These are phyloP conservation scores for Houttuynia cordata DNA, from an alignment of 164 flowering plant species.

Conservation along the genomic window DNA sequence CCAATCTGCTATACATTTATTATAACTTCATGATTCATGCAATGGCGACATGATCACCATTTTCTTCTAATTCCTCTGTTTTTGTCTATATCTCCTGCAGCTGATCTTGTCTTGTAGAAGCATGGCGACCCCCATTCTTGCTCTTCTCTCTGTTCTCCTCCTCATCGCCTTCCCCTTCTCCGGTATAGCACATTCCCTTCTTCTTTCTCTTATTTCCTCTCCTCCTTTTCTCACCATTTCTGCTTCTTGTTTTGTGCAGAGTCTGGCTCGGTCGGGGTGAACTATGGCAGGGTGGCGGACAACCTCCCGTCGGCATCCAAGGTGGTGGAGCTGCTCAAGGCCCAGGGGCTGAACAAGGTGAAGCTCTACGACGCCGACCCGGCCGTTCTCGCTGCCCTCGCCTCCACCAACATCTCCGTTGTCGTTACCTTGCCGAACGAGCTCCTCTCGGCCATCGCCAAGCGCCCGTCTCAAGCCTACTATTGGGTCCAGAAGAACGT, in stretches of 20 bases:
- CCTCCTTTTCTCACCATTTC: too few species aligned
- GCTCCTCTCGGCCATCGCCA: constrained; percentile 48
- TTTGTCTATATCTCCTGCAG: too few species aligned
- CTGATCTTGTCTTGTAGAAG: background rate
- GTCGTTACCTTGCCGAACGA: constrained; percentile 79
- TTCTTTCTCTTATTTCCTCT: background rate
- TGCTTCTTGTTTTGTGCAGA: too few species aligned
- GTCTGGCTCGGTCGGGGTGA: constrained; percentile 50
- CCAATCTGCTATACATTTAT: too few species aligned
- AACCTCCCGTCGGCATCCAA: constrained; percentile 55
- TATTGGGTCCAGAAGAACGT: constrained; percentile 58
- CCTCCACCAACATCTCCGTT: constrained; percentile 44
- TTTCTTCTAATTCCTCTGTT: too few species aligned
- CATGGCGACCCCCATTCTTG: background rate
- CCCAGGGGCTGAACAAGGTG: constrained; percentile 44
- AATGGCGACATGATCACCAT: too few species aligned
- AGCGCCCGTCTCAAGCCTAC: constrained; percentile 40
- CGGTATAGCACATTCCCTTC: background rate
- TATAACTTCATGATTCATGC: too few species aligned
- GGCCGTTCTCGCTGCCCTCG: constrained; percentile 50
- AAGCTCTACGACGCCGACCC: constrained; percentile 84
- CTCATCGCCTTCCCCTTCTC: background rate
- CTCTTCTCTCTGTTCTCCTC: background rate
- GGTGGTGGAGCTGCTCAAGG: constrained; percentile 62
- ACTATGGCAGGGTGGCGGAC: constrained; percentile 80